Evolutionary conservation across 1,284 basidiomycete genomes (phyloP), one percentile per base, ranked within the genome.

Genomic region (Vanrija sp.): DNA sequence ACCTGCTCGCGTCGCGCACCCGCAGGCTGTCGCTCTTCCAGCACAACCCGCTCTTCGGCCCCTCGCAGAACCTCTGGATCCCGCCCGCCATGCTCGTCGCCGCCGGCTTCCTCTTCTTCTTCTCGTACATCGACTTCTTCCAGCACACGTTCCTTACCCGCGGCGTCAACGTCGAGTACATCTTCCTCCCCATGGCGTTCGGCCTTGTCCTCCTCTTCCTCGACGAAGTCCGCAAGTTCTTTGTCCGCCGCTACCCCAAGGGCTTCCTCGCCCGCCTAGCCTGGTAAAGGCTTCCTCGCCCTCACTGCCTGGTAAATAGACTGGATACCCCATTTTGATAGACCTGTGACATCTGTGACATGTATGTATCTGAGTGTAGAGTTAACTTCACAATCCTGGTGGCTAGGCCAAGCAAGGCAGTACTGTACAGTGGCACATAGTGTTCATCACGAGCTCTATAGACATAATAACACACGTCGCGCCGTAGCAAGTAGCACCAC

Each of bases 91-190:
- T 83, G 67, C 55, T 78, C 5, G 59, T 71, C 8, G 79, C 80
- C 0, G 69, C 84, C 3, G 69, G 61, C 7, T 76, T 83, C 55
- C 78, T 75, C 5, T 76, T 79, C 65, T 84, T 84, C 77, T 83
- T 85, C 77, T 78, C 72, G 43, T 83, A 83, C 57, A 70, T 82
- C 18, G 79, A 80, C 4, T 80, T 79, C 74, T 82, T 83, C 78
- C 83, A 85, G 67, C 71, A 74, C 18, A 73, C 81, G 9, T 85
- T 85, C 75, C 69, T 80, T 53, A 85, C 82, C 0, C 75, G 82
- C 42, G 78, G 78, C 12, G 80, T 85, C 26, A 75, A 78, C 0
- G 81, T 79, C 38, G 80, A 84, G 61, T 71, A 78, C 66, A 80
- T 79, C 65, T 80, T 82, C 67, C 63, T 83, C 10, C 81, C 81